Conservation (phyloP, 1,284 basidiomycete species). For the Microbotryum silenes-acaulis region DNA sequence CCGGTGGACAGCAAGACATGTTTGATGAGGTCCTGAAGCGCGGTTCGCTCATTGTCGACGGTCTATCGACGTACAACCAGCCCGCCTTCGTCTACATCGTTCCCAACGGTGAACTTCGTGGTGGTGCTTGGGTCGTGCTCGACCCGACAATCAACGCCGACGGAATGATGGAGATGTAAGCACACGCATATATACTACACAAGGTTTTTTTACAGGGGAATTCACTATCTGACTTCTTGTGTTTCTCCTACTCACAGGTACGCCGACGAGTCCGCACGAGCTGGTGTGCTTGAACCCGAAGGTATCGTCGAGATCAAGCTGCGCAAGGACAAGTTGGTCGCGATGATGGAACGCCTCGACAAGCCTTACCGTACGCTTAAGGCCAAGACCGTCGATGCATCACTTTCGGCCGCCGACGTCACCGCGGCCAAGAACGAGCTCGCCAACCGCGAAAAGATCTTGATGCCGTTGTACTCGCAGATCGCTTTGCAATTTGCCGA, state of each 20-base stretch:
- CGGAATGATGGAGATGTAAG: conserved; percentile 97
- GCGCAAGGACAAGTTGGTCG: conserved; percentile 67
- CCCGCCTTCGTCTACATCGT: conserved; percentile 99
- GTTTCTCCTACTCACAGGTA: conserved; percentile 26
- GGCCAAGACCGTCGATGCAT: conserved; percentile 63
- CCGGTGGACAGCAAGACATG: conserved; percentile 98
- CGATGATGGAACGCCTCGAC: conserved; percentile 91
- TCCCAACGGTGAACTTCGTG: conserved; percentile 96
- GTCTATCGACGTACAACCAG: conserved; percentile 90
- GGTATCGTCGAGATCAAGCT: conserved; percentile 83
- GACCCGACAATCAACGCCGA: conserved; percentile 91
- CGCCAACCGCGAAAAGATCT: conserved; percentile 67
- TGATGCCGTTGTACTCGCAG: conserved; percentile 86
- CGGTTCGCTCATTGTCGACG: conserved; percentile 76
- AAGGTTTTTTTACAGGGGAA: no score
- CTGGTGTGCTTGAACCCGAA: conserved; percentile 95
- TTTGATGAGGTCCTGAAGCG: conserved; percentile 42
- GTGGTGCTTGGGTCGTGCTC: conserved; percentile 98
- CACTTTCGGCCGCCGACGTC: conserved; percentile 65
- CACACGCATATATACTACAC: no score
- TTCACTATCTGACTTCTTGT: background rate
- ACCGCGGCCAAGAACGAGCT: conserved; percentile 60
- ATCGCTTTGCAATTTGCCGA: conserved; percentile 93
- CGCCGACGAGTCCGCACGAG: conserved; percentile 88
- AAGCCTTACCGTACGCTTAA: conserved; percentile 73